These are phyloP conservation scores for Delonix regia DNA, from an alignment of 306 rosid genomes.

Conservation along the genomic window DNA sequence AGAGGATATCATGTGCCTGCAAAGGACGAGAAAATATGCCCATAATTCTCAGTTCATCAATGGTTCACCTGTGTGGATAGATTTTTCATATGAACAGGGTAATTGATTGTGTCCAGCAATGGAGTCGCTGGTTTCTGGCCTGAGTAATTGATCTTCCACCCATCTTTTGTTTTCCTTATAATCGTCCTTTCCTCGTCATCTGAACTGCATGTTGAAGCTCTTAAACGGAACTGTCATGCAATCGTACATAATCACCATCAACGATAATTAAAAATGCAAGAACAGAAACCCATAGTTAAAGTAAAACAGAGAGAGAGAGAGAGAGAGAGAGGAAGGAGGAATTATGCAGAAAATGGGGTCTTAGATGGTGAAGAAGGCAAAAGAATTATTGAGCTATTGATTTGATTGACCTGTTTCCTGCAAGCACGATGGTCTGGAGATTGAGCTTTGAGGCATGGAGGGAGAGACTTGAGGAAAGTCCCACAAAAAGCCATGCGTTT, in stretches of 20 bases:
- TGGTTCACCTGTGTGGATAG: constrained; percentile 60
- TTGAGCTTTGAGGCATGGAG: constrained; percentile 36
- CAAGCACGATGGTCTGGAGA: constrained; percentile 35
- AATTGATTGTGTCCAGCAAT: constrained; percentile 78
- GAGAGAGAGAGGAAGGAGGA: background rate
- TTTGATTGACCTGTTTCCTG: constrained; percentile 58
- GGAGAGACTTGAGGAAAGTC: constrained; percentile 40
- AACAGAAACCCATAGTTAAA: background rate
- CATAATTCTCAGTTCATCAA: background rate
- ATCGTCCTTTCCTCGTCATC: constrained; percentile 46
- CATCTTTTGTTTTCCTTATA: constrained; percentile 53
- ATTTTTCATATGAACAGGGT: constrained; percentile 86
- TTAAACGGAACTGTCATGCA: constrained; percentile 52
- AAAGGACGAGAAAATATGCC: constrained; percentile 5
- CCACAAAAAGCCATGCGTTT: constrained; percentile 60
- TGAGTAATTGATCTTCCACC: constrained; percentile 63
- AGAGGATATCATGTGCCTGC: background rate
- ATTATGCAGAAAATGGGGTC: background rate
- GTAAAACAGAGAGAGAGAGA: background rate
- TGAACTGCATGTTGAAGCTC: constrained; percentile 52
- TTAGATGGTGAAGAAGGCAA: background rate
- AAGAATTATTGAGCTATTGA: background rate
- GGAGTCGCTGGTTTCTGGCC: constrained; percentile 70
- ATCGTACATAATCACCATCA: constrained; percentile 5
- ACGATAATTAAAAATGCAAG: background rate